A percentile compares a stretch with the other conserved stretches of the same genome.
phyloP scores from a whole-genome alignment of 371 early-diverging fungal species.

The Mucor mucedo region DNA sequence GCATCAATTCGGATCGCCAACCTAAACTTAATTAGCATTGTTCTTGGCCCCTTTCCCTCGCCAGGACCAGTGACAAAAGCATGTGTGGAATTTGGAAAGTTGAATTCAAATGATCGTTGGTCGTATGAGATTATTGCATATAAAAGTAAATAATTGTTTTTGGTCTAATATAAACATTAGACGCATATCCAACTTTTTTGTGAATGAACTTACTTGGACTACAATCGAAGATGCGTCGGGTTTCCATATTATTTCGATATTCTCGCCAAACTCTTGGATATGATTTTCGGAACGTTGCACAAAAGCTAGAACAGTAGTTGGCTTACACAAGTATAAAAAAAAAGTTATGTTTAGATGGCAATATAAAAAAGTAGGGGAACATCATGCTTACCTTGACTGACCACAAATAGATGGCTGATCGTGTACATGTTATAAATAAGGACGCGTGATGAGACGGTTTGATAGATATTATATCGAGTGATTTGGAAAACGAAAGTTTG shows the following conservation, averaged over 20 bases:
- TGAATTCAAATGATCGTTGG: constrained; percentile 47
- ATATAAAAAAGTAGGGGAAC: neutral
- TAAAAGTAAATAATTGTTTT: constrained; percentile 47
- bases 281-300: constrained; percentile 55
- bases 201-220: constrained; percentile 36
- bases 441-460: constrained; percentile 50
- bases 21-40: constrained; percentile 49
- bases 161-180: constrained; percentile 32
- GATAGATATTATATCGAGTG: constrained; percentile 37
- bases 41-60: constrained; percentile 50
- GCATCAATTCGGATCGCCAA: constrained; percentile 56
- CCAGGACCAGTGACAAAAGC: constrained; percentile 53
- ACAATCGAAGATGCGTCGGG: constrained; percentile 50
- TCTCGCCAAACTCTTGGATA: constrained; percentile 54
- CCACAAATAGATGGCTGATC: constrained; percentile 49
- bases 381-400: constrained; percentile 49
- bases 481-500: constrained; percentile 7
- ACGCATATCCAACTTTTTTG: neutral
- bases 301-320: constrained; percentile 47
- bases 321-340: constrained; percentile 26
- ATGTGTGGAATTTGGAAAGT: constrained; percentile 48
- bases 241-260: constrained; percentile 48
- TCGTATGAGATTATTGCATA: constrained; percentile 53
- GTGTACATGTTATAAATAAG: constrained; percentile 49
- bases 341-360: neutral